phyloP scores from a whole-genome alignment of 257 asterid species.

The Solanum dulcamara region DNA sequence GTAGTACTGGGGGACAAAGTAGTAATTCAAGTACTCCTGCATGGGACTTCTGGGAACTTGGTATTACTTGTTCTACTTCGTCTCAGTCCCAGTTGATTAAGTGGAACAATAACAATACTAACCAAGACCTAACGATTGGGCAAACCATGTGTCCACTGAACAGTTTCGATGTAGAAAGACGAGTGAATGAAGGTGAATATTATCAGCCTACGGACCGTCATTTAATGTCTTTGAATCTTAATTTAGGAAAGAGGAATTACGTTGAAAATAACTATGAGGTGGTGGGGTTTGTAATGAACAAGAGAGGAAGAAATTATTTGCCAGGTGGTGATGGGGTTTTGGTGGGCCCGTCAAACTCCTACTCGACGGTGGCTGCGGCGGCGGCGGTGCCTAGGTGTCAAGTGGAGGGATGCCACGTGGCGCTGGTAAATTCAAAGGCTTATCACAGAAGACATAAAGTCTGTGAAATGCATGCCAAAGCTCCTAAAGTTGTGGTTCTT shows the following conservation, averaged over 20 bases:
- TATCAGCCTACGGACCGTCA: not conserved
- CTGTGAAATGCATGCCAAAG: constrained; percentile 57
- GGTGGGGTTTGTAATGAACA: not conserved
- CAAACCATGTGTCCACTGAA: not conserved
- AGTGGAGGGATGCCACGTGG: constrained; percentile 58
- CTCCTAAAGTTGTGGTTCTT: constrained; percentile 43
- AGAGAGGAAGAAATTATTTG: constrained; percentile 20
- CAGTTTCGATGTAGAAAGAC: not conserved
- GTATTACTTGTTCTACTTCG: not conserved
- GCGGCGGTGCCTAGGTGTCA: constrained; percentile 34
- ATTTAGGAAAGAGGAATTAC: constrained; percentile 42
- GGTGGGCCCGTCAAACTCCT: not conserved
- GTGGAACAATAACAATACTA: not conserved
- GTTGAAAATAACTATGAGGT: constrained; percentile 10
- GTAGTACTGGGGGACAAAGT: constrained; percentile 5
- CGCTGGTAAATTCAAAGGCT: constrained; percentile 36
- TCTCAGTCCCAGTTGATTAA: not conserved
- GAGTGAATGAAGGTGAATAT: not conserved
- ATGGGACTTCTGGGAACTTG: constrained; percentile 27
- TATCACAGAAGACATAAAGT: constrained; percentile 67
- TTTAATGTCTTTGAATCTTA: not conserved
- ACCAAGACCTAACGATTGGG: not conserved
- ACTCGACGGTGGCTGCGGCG: not conserved
- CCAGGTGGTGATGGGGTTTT: not conserved
- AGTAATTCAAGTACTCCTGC: constrained; percentile 13